Conservation (phyloP, 306 rosid genomes). For the Acacia crassicarpa region DNA sequence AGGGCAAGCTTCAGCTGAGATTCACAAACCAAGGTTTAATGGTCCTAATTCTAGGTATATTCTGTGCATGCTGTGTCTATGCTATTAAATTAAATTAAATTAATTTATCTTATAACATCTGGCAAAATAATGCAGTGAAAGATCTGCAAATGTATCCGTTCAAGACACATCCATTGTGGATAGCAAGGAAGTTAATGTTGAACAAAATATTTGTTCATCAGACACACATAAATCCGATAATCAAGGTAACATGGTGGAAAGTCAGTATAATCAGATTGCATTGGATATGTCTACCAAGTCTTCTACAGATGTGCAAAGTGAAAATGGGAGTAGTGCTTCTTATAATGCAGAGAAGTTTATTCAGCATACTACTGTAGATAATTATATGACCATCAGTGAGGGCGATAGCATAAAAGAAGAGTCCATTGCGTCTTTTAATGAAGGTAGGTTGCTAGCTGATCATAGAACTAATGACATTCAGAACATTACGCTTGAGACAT, state of each 20-base stretch:
- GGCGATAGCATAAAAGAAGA: constrained; percentile 36
- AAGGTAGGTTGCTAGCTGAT: constrained; percentile 34
- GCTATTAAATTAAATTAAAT: constrained; percentile 17
- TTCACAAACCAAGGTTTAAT: constrained; percentile 39
- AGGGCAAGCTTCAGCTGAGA: constrained; percentile 75
- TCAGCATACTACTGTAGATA: constrained; percentile 33
- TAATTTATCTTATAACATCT: constrained; percentile 27
- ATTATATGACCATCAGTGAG: constrained; percentile 36
- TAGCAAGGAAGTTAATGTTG: constrained; percentile 44
- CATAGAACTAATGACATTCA: constrained; percentile 31
- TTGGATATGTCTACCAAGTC: constrained; percentile 36
- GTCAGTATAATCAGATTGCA: constrained; percentile 23
- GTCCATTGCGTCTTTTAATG: constrained; percentile 34
- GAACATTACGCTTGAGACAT: constrained; percentile 25
- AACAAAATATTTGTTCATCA: constrained; percentile 36
- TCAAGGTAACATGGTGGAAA: constrained; percentile 31
- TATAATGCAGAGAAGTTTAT: constrained; percentile 40
- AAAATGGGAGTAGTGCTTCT: constrained; percentile 34
- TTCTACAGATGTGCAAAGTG: constrained; percentile 31
- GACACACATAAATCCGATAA: constrained; percentile 36
- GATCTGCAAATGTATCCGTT: constrained; percentile 39
- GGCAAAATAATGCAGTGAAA: constrained; percentile 49
- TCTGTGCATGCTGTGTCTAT: constrained; percentile 15
- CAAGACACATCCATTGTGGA: constrained; percentile 31
- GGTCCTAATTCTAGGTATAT: constrained; percentile 53